These are phyloP conservation scores for Xylaria arbuscula DNA, from an alignment of 2,329 filamentous ascomycete genomes.

Conservation along the genomic window DNA sequence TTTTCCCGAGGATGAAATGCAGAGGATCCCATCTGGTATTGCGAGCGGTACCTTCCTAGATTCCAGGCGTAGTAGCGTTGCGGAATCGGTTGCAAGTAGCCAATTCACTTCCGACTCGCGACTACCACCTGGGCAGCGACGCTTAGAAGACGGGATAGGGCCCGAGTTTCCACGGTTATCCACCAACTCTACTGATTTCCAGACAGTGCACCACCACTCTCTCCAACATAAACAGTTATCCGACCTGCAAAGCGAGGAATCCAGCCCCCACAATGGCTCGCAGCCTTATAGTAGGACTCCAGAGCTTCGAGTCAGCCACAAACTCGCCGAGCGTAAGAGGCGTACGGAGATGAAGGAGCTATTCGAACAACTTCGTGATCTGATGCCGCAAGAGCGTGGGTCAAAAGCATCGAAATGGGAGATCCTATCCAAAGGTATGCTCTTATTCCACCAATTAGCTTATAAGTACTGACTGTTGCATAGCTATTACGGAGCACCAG, in stretches of 20 bases:
- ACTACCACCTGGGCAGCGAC: constrained; percentile 76
- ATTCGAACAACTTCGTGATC: constrained; percentile 81
- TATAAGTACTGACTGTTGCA: constrained; percentile 35
- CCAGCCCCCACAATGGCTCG: constrained; percentile 62
- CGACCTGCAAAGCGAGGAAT: constrained; percentile 72
- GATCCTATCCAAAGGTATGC: constrained; percentile 82
- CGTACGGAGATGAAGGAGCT: constrained; percentile 90
- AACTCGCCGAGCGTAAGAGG: constrained; percentile 84
- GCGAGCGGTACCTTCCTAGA: constrained; percentile 64
- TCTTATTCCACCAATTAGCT: neutral
- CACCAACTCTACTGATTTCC: constrained; percentile 65
- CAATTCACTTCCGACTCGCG: constrained; percentile 81
- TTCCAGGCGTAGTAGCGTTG: constrained; percentile 79
- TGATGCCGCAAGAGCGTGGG: constrained; percentile 83
- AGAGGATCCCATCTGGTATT: constrained; percentile 60
- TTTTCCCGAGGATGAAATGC: constrained; percentile 78
- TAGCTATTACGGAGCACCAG: constrained; percentile 72
- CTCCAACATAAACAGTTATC: constrained; percentile 79
- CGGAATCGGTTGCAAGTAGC: constrained; percentile 82
- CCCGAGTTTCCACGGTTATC: constrained; percentile 62
- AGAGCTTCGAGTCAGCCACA: constrained; percentile 84
- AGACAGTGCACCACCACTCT: constrained; percentile 76
- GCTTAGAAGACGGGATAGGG: constrained; percentile 70
- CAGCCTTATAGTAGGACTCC: constrained; percentile 87
- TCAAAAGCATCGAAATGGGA: constrained; percentile 93